A percentile compares a stretch with the other conserved stretches of the same genome.
Evolutionary conservation across 2,329 filamentous ascomycete species (phyloP).

Genomic region (Aspergillus persii): DNA sequence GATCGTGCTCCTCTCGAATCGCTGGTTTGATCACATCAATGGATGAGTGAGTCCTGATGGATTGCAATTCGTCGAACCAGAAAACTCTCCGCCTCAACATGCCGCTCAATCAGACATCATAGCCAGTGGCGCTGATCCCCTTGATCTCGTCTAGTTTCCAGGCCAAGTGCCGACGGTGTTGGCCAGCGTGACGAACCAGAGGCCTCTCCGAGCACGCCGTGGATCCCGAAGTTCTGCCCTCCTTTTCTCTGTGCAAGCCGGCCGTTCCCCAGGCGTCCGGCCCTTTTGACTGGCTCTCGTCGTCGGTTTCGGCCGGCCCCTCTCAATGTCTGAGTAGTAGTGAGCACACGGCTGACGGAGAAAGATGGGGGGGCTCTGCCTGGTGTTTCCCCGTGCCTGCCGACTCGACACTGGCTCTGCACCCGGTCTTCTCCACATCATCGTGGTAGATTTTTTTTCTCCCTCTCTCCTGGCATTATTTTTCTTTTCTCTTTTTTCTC

Average conservation of each 20-base stretch:
- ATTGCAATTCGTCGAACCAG: conserved; percentile 4
- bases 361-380: background rate
- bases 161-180: conserved; percentile 3
- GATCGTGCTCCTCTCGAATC: background rate
- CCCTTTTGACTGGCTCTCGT: conserved; percentile 7
- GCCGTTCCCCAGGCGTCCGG: conserved; percentile 9
- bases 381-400: background rate
- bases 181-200: conserved; percentile 12
- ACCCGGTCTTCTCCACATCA: conserved; percentile 15
- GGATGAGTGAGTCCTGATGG: background rate
- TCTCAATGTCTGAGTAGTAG: conserved; percentile 3
- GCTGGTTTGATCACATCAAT: background rate
- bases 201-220: conserved; percentile 8
- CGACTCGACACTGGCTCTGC: conserved; percentile 3
- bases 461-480: background rate
- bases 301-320: conserved; percentile 22
- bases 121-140: conserved; percentile 9
- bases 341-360: background rate
- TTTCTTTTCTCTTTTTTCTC: background rate
- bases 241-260: conserved; percentile 4
- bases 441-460: conserved; percentile 7
- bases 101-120: background rate
- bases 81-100: background rate
- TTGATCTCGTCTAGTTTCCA: conserved; percentile 8
- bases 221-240: conserved; percentile 13